Evolutionary conservation across 495 filamentous ascomycete species (phyloP).

Genomic region (Aspergillus cristatus): DNA sequence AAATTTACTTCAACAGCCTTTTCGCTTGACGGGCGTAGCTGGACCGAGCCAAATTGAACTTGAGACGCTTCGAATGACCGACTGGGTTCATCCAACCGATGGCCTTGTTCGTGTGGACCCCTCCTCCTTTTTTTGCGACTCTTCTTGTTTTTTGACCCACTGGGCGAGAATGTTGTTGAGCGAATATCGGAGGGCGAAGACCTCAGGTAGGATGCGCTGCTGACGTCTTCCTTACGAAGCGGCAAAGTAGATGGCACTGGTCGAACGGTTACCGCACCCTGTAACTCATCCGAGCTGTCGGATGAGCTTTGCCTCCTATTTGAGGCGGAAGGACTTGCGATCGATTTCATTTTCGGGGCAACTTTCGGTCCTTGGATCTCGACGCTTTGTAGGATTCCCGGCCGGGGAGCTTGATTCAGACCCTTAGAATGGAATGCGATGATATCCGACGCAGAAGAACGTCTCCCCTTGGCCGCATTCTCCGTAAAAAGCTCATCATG

Average conservation of each 20-base stretch:
- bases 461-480: constrained; percentile 20
- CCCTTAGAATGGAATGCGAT: too few species aligned
- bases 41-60: constrained; percentile 15
- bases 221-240: constrained; percentile 2
- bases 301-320: constrained; percentile 6
- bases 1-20: constrained; percentile 5
- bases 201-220: constrained; percentile 4
- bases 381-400: constrained; percentile 3
- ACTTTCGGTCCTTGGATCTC: constrained; percentile 3
- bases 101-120: neutral
- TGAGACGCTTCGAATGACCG: constrained; percentile 5
- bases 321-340: neutral
- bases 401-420: neutral
- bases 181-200: constrained; percentile 27
- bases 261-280: constrained; percentile 27
- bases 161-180: constrained; percentile 18
- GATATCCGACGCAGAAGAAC: constrained; percentile 3
- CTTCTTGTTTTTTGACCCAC: constrained; percentile 9
- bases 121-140: constrained; percentile 4
- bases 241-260: constrained; percentile 10
- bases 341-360: too few species aligned
- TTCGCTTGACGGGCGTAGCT: constrained; percentile 4
- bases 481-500: constrained; percentile 18
- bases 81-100: too few species aligned
- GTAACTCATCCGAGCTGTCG: constrained; percentile 36